Percentiles rank a stretch among this genome's conserved stretches.
Evolutionary conservation across 2,329 filamentous ascomycete species (phyloP).

Genomic region (Colletotrichum spaethianum): DNA sequence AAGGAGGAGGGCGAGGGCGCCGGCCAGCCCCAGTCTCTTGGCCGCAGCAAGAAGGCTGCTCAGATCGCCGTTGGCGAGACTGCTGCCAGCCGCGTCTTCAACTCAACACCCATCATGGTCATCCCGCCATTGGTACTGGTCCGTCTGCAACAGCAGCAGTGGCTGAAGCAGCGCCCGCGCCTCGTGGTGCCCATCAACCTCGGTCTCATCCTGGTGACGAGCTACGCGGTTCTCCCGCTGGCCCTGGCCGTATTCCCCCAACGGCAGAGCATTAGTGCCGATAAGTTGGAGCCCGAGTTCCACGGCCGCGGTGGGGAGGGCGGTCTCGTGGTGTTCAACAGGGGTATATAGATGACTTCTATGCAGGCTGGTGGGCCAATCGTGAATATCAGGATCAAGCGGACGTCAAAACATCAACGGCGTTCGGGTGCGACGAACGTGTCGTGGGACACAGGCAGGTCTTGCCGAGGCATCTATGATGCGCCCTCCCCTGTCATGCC

Average conservation of each 20-base stretch:
- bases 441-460: neutral
- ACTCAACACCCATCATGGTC: slow-evolving; percentile 97
- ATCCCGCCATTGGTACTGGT: slow-evolving; percentile 90
- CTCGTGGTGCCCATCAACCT: slow-evolving; percentile 88
- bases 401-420: neutral
- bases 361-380: neutral
- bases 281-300: slow-evolving; percentile 88
- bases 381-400: slow-evolving; percentile 9
- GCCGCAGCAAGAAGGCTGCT: slow-evolving; percentile 90
- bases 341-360: slow-evolving; percentile 77
- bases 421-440: slow-evolving; percentile 1
- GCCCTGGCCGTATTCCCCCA: slow-evolving; percentile 95
- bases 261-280: slow-evolving; percentile 83
- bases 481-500: neutral
- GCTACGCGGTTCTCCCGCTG: slow-evolving; percentile 88
- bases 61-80: slow-evolving; percentile 93
- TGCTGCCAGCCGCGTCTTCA: slow-evolving; percentile 90
- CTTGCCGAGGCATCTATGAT: slow-evolving; percentile 14
- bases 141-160: slow-evolving; percentile 84
- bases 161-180: slow-evolving; percentile 83
- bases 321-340: slow-evolving; percentile 95
- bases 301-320: slow-evolving; percentile 82
- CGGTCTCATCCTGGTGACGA: slow-evolving; percentile 87
- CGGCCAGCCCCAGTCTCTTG: slow-evolving; percentile 76
- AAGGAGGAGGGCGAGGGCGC: slow-evolving; percentile 73